These are phyloP conservation scores for Dendrobium officinale DNA, from an alignment of 106 monocot species.

Conservation along the genomic window DNA sequence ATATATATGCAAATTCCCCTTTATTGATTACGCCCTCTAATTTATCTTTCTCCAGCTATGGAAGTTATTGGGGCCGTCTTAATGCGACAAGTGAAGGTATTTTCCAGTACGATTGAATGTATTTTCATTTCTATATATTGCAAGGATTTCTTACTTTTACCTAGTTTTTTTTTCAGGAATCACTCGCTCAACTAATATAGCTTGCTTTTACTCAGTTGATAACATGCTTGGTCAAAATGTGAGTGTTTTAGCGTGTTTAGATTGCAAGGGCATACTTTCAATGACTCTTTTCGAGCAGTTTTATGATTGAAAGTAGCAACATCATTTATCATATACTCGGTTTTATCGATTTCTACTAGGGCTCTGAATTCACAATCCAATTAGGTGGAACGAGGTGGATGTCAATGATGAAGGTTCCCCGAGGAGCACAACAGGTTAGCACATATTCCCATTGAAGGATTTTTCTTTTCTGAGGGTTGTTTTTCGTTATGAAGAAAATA, in stretches of 20 bases:
- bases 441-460: background rate
- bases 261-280: background rate
- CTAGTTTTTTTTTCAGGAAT: background rate
- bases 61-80: background rate
- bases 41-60: background rate
- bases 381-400: constrained; percentile 14
- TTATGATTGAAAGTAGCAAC: background rate
- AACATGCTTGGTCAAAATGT: constrained; percentile 14
- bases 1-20: background rate
- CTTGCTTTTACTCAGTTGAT: constrained; percentile 11
- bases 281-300: background rate
- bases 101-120: background rate
- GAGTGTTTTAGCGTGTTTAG: background rate
- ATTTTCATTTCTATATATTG: background rate
- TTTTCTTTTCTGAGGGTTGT: background rate
- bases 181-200: background rate
- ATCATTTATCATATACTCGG: background rate
- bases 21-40: background rate
- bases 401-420: constrained; percentile 13
- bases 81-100: constrained; percentile 2
- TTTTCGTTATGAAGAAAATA: background rate
- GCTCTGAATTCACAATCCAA: constrained; percentile 12
- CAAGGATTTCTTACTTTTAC: background rate
- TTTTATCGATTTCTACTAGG: constrained; percentile 4
- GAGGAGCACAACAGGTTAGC: constrained; percentile 4